Evolutionary conservation across 169 alveolate genomes (phyloP).

Genomic region (Plasmodium relictum): DNA sequence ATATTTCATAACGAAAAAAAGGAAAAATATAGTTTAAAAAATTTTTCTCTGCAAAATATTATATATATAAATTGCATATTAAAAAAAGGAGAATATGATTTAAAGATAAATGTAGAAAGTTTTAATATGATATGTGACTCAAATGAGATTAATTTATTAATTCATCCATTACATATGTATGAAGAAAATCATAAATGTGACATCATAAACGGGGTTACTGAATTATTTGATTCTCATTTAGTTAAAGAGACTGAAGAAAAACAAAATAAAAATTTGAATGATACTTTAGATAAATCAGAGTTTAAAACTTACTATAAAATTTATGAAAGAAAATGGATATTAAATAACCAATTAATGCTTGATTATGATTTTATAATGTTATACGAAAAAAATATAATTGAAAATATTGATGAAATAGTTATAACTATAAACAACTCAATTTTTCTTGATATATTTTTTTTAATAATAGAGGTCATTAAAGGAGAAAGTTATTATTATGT

Average conservation of each 20-base stretch:
- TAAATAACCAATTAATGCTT: slow-evolving; percentile 32
- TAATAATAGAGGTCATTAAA: neutral
- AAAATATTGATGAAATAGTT: slow-evolving; percentile 17
- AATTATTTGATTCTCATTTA: slow-evolving; percentile 19
- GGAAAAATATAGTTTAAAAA: neutral
- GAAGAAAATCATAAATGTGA: slow-evolving; percentile 34
- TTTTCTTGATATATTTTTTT: slow-evolving; percentile 25
- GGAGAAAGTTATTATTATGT: slow-evolving; percentile 37
- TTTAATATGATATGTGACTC: slow-evolving; percentile 12
- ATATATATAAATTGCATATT: slow-evolving; percentile 36
- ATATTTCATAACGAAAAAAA: neutral
- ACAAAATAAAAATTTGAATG: too few relatives aligned
- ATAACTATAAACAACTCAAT: slow-evolving; percentile 37
- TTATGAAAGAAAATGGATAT: slow-evolving; percentile 34
- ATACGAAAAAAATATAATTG: slow-evolving; percentile 17
- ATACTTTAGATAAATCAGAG: too few relatives aligned
- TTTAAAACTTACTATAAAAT: neutral
- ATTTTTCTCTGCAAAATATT: slow-evolving; percentile 9
- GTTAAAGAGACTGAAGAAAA: neutral
- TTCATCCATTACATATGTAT: slow-evolving; percentile 28
- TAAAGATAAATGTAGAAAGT: slow-evolving; percentile 12
- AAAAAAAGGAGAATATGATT: slow-evolving; percentile 31
- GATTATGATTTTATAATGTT: slow-evolving; percentile 40
- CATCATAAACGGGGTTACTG: slow-evolving; percentile 17
- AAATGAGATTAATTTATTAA: slow-evolving; percentile 12